These are phyloP conservation scores for Paraleonurus japonicus DNA, from an alignment of 257 asterid genomes.

Conservation along the genomic window DNA sequence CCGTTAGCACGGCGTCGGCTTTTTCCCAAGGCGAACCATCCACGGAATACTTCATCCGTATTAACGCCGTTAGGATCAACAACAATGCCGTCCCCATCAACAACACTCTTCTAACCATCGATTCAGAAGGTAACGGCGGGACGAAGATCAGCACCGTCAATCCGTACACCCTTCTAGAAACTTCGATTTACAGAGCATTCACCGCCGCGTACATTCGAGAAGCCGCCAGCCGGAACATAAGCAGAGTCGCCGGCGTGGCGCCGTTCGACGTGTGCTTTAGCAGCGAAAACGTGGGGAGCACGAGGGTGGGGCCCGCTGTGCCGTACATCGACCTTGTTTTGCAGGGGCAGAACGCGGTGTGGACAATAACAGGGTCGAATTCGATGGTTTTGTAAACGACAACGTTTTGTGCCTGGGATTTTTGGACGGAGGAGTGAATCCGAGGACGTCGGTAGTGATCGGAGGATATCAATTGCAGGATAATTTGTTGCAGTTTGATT, in stretches of 20 bases:
- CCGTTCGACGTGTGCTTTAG: constrained; percentile 64
- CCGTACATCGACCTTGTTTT: constrained; percentile 50
- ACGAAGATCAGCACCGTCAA: constrained; percentile 68
- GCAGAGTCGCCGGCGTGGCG: constrained; percentile 40
- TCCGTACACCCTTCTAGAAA: constrained; percentile 49
- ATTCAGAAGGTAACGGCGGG: constrained; percentile 53
- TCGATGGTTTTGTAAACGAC: constrained; percentile 57
- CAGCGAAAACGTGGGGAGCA: constrained; percentile 29
- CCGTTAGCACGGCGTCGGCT: constrained; percentile 52
- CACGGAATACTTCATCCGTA: constrained; percentile 59
- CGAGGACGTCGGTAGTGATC: constrained; percentile 57
- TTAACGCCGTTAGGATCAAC: constrained; percentile 41
- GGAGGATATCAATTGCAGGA: constrained; percentile 59
- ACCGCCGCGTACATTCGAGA: constrained; percentile 33
- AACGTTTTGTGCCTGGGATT: constrained; percentile 47
- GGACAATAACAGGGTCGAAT: constrained; percentile 60
- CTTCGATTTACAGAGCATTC: constrained; percentile 48
- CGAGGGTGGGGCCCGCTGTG: constrained; percentile 56
- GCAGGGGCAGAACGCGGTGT: constrained; percentile 44
- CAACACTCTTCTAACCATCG: constrained; percentile 37
- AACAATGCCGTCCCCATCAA: constrained; percentile 36
- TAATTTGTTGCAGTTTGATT: constrained; percentile 55
- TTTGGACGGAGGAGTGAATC: constrained; percentile 48
- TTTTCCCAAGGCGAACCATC: constrained; percentile 45
- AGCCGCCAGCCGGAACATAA: constrained; percentile 40